These are phyloP conservation scores for Fonsecaea erecta DNA, from an alignment of 2,329 filamentous ascomycete species.

Conservation along the genomic window DNA sequence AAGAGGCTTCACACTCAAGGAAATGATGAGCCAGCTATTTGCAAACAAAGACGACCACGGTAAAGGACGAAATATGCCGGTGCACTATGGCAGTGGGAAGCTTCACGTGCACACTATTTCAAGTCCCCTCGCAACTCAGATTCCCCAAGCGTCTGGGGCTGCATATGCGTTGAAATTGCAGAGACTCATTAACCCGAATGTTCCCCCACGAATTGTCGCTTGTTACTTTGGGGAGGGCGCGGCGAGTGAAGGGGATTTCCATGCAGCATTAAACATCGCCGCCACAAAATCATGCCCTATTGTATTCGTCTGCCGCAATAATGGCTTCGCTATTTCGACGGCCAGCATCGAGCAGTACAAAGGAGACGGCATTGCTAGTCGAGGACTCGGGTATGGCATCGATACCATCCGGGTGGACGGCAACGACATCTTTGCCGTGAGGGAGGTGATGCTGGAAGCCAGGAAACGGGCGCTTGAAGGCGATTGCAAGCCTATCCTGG, in stretches of 20 bases:
- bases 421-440: conserved; percentile 90
- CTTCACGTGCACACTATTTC: conserved; percentile 90
- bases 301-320: conserved; percentile 90
- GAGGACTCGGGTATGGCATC: conserved; percentile 89
- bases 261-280: conserved; percentile 87
- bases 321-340: conserved; percentile 88
- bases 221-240: conserved; percentile 93
- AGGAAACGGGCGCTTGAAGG: conserved; percentile 76
- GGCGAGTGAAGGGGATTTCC: conserved; percentile 89
- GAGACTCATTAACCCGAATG: conserved; percentile 70
- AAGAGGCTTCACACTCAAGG: conserved; percentile 79
- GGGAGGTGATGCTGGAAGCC: conserved; percentile 77
- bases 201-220: conserved; percentile 70
- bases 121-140: conserved; percentile 83
- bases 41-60: conserved; percentile 81
- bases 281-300: conserved; percentile 86
- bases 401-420: conserved; percentile 90
- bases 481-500: conserved; percentile 80
- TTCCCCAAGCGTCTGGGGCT: conserved; percentile 84
- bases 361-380: conserved; percentile 85
- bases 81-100: conserved; percentile 80
- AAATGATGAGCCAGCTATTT: conserved; percentile 97
- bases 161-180: conserved; percentile 88
- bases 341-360: conserved; percentile 89
- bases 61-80: conserved; percentile 90